Evolutionary conservation across 129 eudicot species (phyloP).

Genomic region (Centella asiatica): DNA sequence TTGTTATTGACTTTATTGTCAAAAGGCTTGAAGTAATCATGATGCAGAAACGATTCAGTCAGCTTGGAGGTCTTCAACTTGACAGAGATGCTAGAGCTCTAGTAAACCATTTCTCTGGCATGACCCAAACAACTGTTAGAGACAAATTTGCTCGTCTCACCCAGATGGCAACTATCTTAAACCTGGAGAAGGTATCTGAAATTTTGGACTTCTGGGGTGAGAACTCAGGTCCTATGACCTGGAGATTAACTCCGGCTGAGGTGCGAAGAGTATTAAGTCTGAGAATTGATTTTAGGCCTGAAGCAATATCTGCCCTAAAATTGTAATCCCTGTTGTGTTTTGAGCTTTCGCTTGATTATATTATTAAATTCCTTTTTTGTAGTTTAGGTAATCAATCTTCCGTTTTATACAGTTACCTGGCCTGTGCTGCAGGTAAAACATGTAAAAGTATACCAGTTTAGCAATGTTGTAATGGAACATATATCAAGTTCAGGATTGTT

Average conservation of each 20-base stretch:
- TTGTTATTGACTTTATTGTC: slow-evolving; percentile 72
- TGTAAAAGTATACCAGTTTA: too few relatives aligned
- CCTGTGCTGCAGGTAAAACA: too few relatives aligned
- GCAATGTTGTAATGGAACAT: too few relatives aligned
- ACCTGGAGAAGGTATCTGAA: slow-evolving; percentile 89
- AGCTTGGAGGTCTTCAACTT: slow-evolving; percentile 89
- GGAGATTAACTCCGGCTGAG: slow-evolving; percentile 95
- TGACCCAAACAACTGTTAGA: slow-evolving; percentile 92
- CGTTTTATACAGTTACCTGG: too few relatives aligned
- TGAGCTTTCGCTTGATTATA: background rate
- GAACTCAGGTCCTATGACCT: slow-evolving; percentile 94
- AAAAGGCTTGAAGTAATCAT: slow-evolving; percentile 89
- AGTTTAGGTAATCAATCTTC: too few relatives aligned
- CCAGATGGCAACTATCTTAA: slow-evolving; percentile 88
- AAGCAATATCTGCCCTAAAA: slow-evolving; percentile 89
- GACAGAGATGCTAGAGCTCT: slow-evolving; percentile 76
- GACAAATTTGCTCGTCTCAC: slow-evolving; percentile 93
- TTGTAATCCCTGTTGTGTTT: slow-evolving; percentile 29
- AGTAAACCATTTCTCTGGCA: slow-evolving; percentile 82
- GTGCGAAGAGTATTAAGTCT: slow-evolving; percentile 83
- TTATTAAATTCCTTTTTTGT: too few relatives aligned
- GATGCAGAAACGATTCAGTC: slow-evolving; percentile 94
- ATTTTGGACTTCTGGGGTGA: slow-evolving; percentile 98
- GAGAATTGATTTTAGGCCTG: slow-evolving; percentile 83
- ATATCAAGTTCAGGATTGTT: too few relatives aligned